Base-by-base conservation (phyloP, 2,329 filamentous ascomycete genomes). In the Chrysoporthe austroafricana region DNA sequence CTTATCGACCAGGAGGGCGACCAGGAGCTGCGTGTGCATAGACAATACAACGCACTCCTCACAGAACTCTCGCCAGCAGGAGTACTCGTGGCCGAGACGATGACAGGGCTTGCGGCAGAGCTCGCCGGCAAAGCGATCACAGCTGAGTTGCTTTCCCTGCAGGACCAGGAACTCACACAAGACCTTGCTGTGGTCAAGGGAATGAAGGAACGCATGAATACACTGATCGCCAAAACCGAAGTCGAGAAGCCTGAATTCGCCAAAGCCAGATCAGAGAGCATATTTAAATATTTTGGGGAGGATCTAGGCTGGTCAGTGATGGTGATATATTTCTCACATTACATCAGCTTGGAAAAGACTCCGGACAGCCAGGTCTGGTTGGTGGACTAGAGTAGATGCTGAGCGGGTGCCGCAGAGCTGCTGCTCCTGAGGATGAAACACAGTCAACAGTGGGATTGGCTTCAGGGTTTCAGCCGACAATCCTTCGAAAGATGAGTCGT, bases 1-100 rank as follows among this genome's bases (percentile, higher is more conserved):
- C 43, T 62, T 4, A 32, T 62, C 16, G n/a, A 62, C 13, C 21
- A 36, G 48, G 59, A 62, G 42, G 59, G 34, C 59, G 59, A 62
- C 3, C n/a, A 44, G n/a, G 59, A 62, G 7, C n/a, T 62, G 8
- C 14, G 32, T 48, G 59, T 62, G 59, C 43, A 16, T 3, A 62
- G 42, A 62, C 43, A 62, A 16, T n/a, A 34, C 14, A 48, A n/a
- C 18, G 43, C 46, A 1, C 2, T 36, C 34, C 14, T 62, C 43
- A 11, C 43, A 34, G 42, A 34, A 26, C 26, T 46, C 43, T 46
- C 42, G 14, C 5, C 36, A 42, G 21, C 26, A 48, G 21, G 46
- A 34, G 11, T 3, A 13, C 18, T 48, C 11, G 21, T 62, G 43
- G 59, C 59, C 9, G 59, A 62, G 26, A 48, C 13, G 59, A 62